A percentile compares a stretch with the other conserved stretches of the same genome.
These are phyloP conservation scores for Jamesozyma lodderae DNA, from an alignment of 805 yeast species.

Conservation along the genomic window DNA sequence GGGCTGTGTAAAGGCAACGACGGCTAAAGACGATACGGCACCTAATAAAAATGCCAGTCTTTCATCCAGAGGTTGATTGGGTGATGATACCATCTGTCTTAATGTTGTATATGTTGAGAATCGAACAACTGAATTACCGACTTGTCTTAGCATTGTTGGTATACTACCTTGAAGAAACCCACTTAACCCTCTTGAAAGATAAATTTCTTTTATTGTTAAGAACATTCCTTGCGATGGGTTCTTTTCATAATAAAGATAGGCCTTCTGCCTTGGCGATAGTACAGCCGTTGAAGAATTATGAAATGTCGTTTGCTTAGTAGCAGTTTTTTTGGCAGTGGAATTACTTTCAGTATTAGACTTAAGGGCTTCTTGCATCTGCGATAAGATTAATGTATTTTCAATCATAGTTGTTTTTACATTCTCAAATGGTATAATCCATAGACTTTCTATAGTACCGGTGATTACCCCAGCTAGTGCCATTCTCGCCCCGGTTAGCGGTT, in stretches of 20 bases:
- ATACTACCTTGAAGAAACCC: slow-evolving; percentile 78
- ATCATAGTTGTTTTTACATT: slow-evolving; percentile 73
- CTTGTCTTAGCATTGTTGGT: slow-evolving; percentile 77
- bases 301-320: slow-evolving; percentile 21
- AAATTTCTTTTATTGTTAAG: slow-evolving; percentile 55
- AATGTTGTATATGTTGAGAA: slow-evolving; percentile 74
- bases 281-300: slow-evolving; percentile 24
- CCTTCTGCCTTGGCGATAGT: slow-evolving; percentile 25
- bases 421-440: slow-evolving; percentile 86
- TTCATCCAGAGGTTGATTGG: slow-evolving; percentile 30
- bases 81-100: slow-evolving; percentile 56
- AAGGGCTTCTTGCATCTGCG: slow-evolving; percentile 10
- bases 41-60: slow-evolving; percentile 38
- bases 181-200: slow-evolving; percentile 56
- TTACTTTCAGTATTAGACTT: too few species aligned
- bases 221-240: slow-evolving; percentile 46
- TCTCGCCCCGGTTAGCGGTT: slow-evolving; percentile 68
- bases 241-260: slow-evolving; percentile 34
- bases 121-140: slow-evolving; percentile 70
- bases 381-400: slow-evolving; percentile 43
- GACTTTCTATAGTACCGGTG: slow-evolving; percentile 75
- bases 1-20: slow-evolving; percentile 76
- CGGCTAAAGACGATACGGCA: slow-evolving; percentile 58
- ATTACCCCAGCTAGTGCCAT: slow-evolving; percentile 75
- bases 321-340: not conserved